A percentile compares a stretch with the other conserved stretches of the same genome.
Conservation (phyloP, 345 rosid species). For the Populus simonii region DNA sequence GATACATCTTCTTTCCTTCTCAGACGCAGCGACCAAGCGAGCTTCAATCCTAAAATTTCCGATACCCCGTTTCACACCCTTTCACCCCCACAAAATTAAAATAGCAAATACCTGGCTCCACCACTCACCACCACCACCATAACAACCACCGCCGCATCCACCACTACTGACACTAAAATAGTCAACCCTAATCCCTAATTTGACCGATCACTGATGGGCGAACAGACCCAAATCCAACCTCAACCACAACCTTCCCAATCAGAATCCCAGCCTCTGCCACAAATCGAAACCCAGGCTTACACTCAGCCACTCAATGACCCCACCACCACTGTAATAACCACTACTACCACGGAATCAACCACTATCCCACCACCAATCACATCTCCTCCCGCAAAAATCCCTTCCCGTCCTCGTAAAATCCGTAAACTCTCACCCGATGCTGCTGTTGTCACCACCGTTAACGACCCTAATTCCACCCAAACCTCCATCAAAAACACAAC, state of each 20-base stretch:
- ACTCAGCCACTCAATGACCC: slow-evolving; percentile 11
- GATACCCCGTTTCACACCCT: background rate
- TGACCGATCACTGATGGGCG: slow-evolving; percentile 59
- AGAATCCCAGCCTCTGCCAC: slow-evolving; percentile 25
- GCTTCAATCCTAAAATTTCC: background rate
- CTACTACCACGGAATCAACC: slow-evolving; percentile 28
- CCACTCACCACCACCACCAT: background rate
- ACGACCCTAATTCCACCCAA: slow-evolving; percentile 26
- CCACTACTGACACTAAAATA: background rate
- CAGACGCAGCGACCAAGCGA: background rate
- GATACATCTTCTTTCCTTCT: background rate
- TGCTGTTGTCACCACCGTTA: slow-evolving; percentile 17
- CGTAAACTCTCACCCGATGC: slow-evolving; percentile 67
- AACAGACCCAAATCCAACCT: slow-evolving; percentile 44
- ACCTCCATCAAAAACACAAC: slow-evolving; percentile 7
- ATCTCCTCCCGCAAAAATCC: slow-evolving; percentile 82
- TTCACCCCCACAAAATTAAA: background rate
- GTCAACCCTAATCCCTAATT: background rate
- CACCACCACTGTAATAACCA: slow-evolving; percentile 10
- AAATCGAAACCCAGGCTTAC: slow-evolving; percentile 18
- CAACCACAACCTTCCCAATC: slow-evolving; percentile 22
- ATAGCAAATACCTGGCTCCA: background rate
- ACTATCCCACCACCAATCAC: slow-evolving; percentile 28
- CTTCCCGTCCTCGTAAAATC: slow-evolving; percentile 83
- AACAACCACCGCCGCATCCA: background rate